Percentiles rank a stretch among this genome's conserved stretches.
Conservation (phyloP, 331 rosid species). For the Malus hybrid region DNA sequence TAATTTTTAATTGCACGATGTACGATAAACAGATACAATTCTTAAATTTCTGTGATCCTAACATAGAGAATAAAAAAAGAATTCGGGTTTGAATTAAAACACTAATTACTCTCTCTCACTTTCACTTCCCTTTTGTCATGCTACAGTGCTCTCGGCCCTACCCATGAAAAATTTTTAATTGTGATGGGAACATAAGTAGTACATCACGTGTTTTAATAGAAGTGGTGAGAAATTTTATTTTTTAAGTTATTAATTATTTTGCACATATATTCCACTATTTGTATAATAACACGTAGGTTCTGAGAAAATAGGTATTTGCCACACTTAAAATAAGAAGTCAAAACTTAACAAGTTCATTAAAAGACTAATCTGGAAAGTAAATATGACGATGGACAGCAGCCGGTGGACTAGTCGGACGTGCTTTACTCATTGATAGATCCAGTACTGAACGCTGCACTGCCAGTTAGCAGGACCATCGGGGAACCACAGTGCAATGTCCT, state of each 20-base stretch:
- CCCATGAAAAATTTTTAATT: too few relatives aligned
- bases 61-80: too few relatives aligned
- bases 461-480: slow-evolving; percentile 68
- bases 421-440: slow-evolving; percentile 65
- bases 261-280: too few relatives aligned
- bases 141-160: too few relatives aligned
- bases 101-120: too few relatives aligned
- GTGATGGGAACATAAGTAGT: too few relatives aligned
- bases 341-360: neutral
- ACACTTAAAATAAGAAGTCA: neutral
- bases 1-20: rapidly evolving
- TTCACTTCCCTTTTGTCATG: too few relatives aligned
- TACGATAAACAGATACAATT: rapidly evolving
- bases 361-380: neutral
- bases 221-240: too few relatives aligned
- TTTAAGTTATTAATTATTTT: too few relatives aligned
- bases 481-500: slow-evolving; percentile 92
- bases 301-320: neutral
- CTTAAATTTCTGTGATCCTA: too few relatives aligned
- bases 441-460: slow-evolving; percentile 64
- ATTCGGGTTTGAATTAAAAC: too few relatives aligned
- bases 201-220: too few relatives aligned
- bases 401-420: neutral
- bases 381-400: neutral
- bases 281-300: neutral